These are phyloP conservation scores for Ophiostoma novo-ulmi DNA, from an alignment of 2,329 filamentous ascomycete genomes.

Conservation along the genomic window DNA sequence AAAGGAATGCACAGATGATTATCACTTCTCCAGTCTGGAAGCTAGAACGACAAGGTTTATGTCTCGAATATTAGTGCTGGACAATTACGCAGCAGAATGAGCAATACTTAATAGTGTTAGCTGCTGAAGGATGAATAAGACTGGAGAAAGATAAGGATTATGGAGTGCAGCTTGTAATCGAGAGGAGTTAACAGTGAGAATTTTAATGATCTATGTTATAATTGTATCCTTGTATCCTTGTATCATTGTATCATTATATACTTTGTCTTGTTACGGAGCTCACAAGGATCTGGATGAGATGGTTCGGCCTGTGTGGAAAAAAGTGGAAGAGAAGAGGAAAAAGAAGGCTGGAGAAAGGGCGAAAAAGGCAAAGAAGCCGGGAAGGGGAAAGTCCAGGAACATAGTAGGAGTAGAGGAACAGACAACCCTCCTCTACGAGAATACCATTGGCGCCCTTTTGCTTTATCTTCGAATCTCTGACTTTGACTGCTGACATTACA, in stretches of 20 bases:
- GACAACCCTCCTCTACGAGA: background rate
- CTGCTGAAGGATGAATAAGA: background rate
- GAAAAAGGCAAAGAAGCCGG: background rate
- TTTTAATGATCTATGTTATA: background rate
- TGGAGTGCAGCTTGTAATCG: background rate
- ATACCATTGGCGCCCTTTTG: background rate
- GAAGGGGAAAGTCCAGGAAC: constrained; percentile 5
- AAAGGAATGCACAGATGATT: background rate
- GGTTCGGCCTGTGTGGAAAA: background rate
- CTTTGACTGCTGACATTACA: background rate
- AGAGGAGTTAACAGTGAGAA: background rate
- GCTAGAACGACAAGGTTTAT: constrained; percentile 10
- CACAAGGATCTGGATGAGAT: constrained; percentile 5
- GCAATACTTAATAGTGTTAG: background rate
- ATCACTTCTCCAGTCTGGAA: constrained; percentile 7
- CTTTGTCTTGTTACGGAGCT: background rate
- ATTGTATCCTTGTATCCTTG: background rate
- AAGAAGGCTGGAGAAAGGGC: background rate
- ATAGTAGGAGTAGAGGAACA: background rate
- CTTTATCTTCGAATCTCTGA: background rate
- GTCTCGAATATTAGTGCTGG: constrained; percentile 4
- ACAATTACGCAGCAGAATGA: constrained; percentile 13
- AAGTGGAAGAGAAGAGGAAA: constrained; percentile 6
- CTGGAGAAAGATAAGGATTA: constrained; percentile 5
- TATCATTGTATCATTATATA: background rate